Evolutionary conservation across 2,329 filamentous ascomycete species (phyloP).

Genomic region (Xylaria digitata): DNA sequence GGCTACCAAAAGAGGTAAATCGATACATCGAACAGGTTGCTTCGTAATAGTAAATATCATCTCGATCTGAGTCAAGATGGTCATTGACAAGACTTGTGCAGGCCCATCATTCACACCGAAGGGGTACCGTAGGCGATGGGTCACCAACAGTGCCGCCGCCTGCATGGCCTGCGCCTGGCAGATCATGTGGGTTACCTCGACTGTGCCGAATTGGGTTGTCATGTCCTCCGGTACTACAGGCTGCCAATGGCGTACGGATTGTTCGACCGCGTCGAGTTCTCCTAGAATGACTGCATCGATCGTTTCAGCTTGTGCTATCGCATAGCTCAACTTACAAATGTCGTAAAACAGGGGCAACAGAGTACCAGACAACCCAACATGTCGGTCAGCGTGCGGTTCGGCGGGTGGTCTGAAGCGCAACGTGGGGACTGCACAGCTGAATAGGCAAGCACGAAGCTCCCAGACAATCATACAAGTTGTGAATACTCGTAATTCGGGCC

Average conservation of each 20-base stretch:
- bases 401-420: conserved; percentile 7
- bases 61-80: conserved; percentile 12
- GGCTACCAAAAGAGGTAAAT: conserved; percentile 10
- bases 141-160: conserved; percentile 8
- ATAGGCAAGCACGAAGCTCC: conserved; percentile 17
- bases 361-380: conserved; percentile 12
- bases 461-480: background rate
- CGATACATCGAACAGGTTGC: conserved; percentile 11
- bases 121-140: conserved; percentile 9
- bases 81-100: conserved; percentile 6
- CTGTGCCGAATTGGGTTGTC: background rate
- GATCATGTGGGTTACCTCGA: conserved; percentile 16
- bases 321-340: conserved; percentile 11
- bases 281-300: background rate
- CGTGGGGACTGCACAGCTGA: conserved; percentile 5
- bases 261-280: conserved; percentile 12
- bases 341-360: conserved; percentile 14
- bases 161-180: conserved; percentile 15
- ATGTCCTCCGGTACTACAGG: conserved; percentile 14
- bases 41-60: conserved; percentile 13
- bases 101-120: conserved; percentile 9
- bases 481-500: conserved; percentile 10
- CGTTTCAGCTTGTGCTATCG: background rate
- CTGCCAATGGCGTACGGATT: conserved; percentile 10
- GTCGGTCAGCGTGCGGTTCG: conserved; percentile 8